These are phyloP conservation scores for Hypoxylon perforatum DNA, from an alignment of 495 filamentous ascomycete species.

Conservation along the genomic window DNA sequence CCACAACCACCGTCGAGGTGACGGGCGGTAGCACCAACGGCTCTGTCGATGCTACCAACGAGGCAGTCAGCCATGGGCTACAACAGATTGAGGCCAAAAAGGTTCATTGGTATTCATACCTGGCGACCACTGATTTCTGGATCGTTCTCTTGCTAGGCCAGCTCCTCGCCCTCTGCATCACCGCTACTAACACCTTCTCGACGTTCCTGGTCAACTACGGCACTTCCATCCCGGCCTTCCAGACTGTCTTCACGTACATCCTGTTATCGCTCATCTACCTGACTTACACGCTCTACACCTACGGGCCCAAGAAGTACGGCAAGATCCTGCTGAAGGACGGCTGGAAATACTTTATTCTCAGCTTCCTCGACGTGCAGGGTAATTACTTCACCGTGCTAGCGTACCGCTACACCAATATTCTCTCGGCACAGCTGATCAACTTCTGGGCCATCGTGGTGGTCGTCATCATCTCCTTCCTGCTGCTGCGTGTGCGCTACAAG, in stretches of 20 bases:
- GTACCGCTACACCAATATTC: conserved; percentile 90
- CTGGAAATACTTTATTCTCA: conserved; percentile 94
- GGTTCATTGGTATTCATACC: conserved; percentile 78
- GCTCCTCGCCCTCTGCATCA: conserved; percentile 87
- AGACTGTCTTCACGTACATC: conserved; percentile 93
- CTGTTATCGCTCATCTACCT: conserved; percentile 87
- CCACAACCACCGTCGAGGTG: conserved; percentile 40
- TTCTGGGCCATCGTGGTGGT: conserved; percentile 99
- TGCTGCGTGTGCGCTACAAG: conserved; percentile 90
- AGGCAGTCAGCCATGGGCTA: conserved; percentile 50
- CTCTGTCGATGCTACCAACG: conserved; percentile 26
- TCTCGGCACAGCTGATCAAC: conserved; percentile 94
- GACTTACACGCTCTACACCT: conserved; percentile 80
- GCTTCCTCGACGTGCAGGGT: conserved; percentile 93
- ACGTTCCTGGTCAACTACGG: conserved; percentile 72
- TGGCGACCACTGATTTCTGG: conserved; percentile 89
- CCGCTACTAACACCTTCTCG: conserved; percentile 88
- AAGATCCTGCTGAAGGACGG: conserved; percentile 73
- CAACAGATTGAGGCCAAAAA: conserved; percentile 60
- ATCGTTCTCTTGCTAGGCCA: conserved; percentile 85
- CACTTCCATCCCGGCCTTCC: conserved; percentile 94
- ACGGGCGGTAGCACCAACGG: conserved; percentile 23
- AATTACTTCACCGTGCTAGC: conserved; percentile 98
- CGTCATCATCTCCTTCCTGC: conserved; percentile 81
- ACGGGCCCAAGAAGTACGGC: conserved; percentile 78